Base-by-base conservation (phyloP, 345 rosid species). In the Corchorus olitorius region DNA sequence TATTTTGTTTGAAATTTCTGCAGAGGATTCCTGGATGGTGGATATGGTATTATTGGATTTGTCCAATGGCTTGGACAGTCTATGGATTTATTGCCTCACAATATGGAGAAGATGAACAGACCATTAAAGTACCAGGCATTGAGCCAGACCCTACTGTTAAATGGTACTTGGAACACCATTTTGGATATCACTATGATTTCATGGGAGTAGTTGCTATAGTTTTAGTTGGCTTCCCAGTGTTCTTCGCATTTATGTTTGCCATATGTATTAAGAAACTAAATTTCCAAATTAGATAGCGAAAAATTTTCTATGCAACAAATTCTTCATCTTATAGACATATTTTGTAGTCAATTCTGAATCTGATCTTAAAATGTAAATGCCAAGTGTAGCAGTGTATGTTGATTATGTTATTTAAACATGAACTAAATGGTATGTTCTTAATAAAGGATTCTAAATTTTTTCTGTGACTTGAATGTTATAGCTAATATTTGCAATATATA, bases 231-330 rank as follows among this genome's bases (percentile, higher is more conserved):
- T 92, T 93, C 58, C 39, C 86, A 0, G 81, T 80, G 37, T 92
- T 90, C 81, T 93, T 93, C 62, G 90, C 93, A 1, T 81, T 87
- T 79, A 77, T 87, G 81, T 94, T 77, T 79, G 97, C 92, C 15
- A 86, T 81, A 65, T 87, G 96, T 85, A 89, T 87, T 11, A 87
- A 77, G 79, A 84, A 80, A 11, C 81, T 94, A 16, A 91, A 94
- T 84, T 94, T 94, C 90, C 97, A 92, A 61, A 75, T 74, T 10
- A 86, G 94, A 75, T 89, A 90, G 87, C 27, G 73, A 63, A 39
- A 39, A 39, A 27, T 27, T 39, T 39, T 39, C 43, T 39, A 6
- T 39, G 43, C 43, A 39, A 39, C 43, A 27, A 27, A 27, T 27
- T 27, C 27, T 27, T 27, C 27, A 27, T 27, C 27, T 27, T 27